phyloP scores from a whole-genome alignment of 805 yeast genomes.

The Kluyveromyces wickerhamii region DNA sequence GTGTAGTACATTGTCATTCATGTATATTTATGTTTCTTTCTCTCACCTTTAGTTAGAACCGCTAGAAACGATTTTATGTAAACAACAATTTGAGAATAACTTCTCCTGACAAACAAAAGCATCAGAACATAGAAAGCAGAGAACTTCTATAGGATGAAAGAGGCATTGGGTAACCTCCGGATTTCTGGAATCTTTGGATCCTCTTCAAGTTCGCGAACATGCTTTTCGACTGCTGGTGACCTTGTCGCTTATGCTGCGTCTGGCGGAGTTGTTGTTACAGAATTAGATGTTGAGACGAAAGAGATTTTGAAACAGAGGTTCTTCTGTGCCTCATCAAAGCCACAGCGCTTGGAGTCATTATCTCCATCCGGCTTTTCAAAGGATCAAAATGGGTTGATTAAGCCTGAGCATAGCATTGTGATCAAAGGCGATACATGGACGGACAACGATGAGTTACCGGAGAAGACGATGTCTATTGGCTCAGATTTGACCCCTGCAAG shows the following conservation, averaged over 20 bases:
- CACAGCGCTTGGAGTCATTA: conserved; percentile 8
- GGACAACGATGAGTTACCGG: conserved; percentile 11
- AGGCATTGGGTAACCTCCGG: conserved; percentile 3
- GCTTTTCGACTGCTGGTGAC: conserved; percentile 34
- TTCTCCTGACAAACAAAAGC: too few species aligned
- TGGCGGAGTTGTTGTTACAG: conserved; percentile 50
- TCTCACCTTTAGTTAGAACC: too few species aligned
- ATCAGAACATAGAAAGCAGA: too few species aligned
- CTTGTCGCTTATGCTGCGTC: conserved; percentile 48
- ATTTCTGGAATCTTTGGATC: conserved; percentile 35
- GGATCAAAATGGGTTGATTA: conserved; percentile 5
- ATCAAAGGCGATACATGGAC: conserved; percentile 3
- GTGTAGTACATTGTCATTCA: too few species aligned
- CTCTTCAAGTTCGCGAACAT: conserved; percentile 37
- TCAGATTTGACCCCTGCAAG: conserved; percentile 8
- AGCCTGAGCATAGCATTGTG: conserved; percentile 5
- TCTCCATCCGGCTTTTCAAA: conserved; percentile 1
- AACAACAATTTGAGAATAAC: too few species aligned
- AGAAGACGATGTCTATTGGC: conserved; percentile 7
- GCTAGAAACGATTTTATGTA: too few species aligned
- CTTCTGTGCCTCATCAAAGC: conserved; percentile 39
- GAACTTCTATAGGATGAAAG: too few species aligned
- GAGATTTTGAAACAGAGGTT: conserved; percentile 35
- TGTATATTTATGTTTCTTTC: too few species aligned
- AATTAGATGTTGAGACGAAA: conserved; percentile 18